A percentile compares a stretch with the other conserved stretches of the same genome.
phyloP scores from a whole-genome alignment of 129 eudicot genomes.

The Solidago caesia region DNA sequence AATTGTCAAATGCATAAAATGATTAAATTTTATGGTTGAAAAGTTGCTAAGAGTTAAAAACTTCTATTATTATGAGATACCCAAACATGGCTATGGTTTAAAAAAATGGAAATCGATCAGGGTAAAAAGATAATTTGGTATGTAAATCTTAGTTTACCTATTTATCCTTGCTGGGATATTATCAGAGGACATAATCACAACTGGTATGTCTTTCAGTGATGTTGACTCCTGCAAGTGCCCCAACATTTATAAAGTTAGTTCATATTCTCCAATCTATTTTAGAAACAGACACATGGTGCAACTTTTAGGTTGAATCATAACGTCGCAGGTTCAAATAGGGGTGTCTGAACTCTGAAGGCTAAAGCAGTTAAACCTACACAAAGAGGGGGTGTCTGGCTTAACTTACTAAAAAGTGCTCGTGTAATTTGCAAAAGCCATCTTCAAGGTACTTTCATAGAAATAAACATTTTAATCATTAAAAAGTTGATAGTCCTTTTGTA shows the following conservation, averaged over 20 bases:
- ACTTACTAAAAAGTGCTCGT: too few species aligned
- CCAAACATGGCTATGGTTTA: background rate
- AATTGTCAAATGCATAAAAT: constrained; percentile 21
- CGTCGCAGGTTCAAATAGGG: background rate
- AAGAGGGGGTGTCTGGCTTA: too few species aligned
- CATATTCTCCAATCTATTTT: background rate
- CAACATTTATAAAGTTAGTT: constrained; percentile 1
- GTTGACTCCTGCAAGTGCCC: constrained; percentile 54
- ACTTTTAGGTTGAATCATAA: background rate
- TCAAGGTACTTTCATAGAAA: too few species aligned
- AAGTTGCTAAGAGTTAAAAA: background rate
- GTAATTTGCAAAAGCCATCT: too few species aligned
- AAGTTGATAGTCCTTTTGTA: too few species aligned
- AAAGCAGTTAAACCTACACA: too few species aligned
- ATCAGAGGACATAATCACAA: constrained; percentile 87
- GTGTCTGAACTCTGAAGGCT: too few species aligned
- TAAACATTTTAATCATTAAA: too few species aligned
- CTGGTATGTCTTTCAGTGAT: constrained; percentile 76
- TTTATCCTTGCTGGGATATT: constrained; percentile 75
- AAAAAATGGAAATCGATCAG: background rate
- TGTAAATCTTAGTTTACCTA: constrained; percentile 32
- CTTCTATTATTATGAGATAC: background rate
- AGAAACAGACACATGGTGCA: background rate
- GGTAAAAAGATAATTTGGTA: constrained; percentile 5
- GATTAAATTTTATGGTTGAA: background rate